Conservation (phyloP, 441 rosid genomes). For the Viola pubescens region DNA sequence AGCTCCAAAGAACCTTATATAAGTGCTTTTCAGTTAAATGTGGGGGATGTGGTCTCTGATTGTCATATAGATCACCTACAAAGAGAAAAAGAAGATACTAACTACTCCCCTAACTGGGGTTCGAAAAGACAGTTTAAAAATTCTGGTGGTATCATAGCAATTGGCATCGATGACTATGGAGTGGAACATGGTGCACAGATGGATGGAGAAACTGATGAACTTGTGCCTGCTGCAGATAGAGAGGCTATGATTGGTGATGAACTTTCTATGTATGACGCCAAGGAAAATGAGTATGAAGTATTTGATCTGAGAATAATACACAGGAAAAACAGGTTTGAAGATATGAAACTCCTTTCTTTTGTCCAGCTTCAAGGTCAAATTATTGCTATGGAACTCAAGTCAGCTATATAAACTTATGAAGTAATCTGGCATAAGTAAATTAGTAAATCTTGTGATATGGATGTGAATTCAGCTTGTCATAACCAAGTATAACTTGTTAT, state of each 20-base stretch:
- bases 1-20: constrained; percentile 26
- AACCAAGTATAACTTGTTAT: not conserved
- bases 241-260: constrained; percentile 39
- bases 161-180: constrained; percentile 16
- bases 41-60: constrained; percentile 16
- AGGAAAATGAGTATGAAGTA: constrained; percentile 72
- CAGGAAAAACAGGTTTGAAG: constrained; percentile 74
- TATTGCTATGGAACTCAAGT: not conserved
- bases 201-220: constrained; percentile 29
- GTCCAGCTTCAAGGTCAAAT: not conserved
- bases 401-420: not conserved
- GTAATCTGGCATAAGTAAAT: not conserved
- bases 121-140: constrained; percentile 20
- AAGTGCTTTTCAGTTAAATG: constrained; percentile 20
- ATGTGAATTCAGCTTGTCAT: not conserved
- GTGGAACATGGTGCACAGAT: constrained; percentile 23
- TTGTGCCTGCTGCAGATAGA: constrained; percentile 29
- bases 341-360: not conserved
- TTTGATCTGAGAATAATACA: constrained; percentile 77
- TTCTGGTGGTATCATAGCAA: constrained; percentile 18
- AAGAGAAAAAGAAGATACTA: constrained; percentile 10
- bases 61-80: constrained; percentile 18
- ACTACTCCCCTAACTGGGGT: constrained; percentile 10
- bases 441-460: not conserved
- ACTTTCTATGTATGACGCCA: constrained; percentile 30